Evolutionary conservation across 768 basidiomycete species (phyloP), one percentile per base, ranked within the genome.

Genomic region (Boletellus sp.): DNA sequence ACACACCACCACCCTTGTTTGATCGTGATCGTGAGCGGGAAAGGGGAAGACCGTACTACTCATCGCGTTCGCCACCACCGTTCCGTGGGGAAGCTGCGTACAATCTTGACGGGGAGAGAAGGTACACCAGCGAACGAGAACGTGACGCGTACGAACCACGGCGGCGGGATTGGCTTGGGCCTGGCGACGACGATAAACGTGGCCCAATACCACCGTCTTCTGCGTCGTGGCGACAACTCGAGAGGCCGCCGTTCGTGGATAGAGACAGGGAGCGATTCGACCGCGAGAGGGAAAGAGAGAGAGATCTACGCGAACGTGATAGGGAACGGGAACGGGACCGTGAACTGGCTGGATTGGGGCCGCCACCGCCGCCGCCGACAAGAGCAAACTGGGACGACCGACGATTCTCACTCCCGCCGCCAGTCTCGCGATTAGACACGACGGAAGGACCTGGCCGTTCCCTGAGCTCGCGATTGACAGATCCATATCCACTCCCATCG

Each of bases 131-230:
- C 20, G 61, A 63, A 46, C 61, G 62, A 39, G 61, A 63, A 38
- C 68, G 72, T 17, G 69, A 72, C 15, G 59, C 54, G 15, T 70
- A 61, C 43, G 63, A 66, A 31, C 55, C 50, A 33, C 60, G 67
- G 35, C 55, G 65, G 34, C 63, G 65, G 31, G 62, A 63, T 12
- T 64, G 66, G 60, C 63, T 63, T 33, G 62, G 56, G 23, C 61
- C 66, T 41, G 69, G 71, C 35, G 72, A 76, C 6, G 72, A 77
- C 32, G 75, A 76, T 46, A 74, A 74, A 44, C 65, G 73, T 47
- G 58, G 47, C 34, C 47, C 47, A 11, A 19, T 28, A 7, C 56
- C 52, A 0, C 37, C 42, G 2, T 41, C 45, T 2, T 54, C 52
- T 13, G 52, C 55, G 12, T 38, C 54, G 13, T 69, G 58, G 67